phyloP scores from a whole-genome alignment of 495 filamentous ascomycete species.

The Hypoxylon cercidicola region DNA sequence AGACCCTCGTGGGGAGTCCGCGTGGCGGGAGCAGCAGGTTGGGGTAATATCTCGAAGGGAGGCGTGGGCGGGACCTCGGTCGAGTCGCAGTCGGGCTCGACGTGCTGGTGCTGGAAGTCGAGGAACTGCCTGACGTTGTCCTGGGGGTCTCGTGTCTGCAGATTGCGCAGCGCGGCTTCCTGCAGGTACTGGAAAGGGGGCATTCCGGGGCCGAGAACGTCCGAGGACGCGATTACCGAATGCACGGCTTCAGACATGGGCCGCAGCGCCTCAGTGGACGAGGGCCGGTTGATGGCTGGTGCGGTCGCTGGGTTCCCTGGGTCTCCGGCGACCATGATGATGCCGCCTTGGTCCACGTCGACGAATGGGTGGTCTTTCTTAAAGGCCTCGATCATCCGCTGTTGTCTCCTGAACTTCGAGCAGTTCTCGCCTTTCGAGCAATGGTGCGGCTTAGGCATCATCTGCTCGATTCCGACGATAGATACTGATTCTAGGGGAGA shows the following conservation, averaged over 20 bases:
- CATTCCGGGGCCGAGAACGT: slow-evolving; percentile 76
- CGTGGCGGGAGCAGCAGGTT: slow-evolving; percentile 10
- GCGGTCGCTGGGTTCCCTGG: slow-evolving; percentile 76
- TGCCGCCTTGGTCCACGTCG: slow-evolving; percentile 63
- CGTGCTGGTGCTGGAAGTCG: slow-evolving; percentile 77
- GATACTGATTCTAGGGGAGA: slow-evolving; percentile 84
- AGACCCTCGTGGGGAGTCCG: slow-evolving; percentile 61
- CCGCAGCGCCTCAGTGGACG: slow-evolving; percentile 57
- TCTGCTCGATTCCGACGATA: slow-evolving; percentile 90
- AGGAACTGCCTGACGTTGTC: slow-evolving; percentile 93
- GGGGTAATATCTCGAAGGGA: slow-evolving; percentile 62
- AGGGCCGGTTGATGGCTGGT: slow-evolving; percentile 52
- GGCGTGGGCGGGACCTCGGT: slow-evolving; percentile 66
- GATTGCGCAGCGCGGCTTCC: slow-evolving; percentile 71
- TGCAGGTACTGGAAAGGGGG: slow-evolving; percentile 74
- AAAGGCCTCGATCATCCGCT: slow-evolving; percentile 72
- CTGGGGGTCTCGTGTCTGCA: slow-evolving; percentile 80
- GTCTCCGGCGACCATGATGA: slow-evolving; percentile 73
- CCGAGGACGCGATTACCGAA: slow-evolving; percentile 90
- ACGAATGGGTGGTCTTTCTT: slow-evolving; percentile 74
- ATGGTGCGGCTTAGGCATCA: slow-evolving; percentile 82
- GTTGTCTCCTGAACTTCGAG: slow-evolving; percentile 78
- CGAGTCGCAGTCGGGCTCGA: slow-evolving; percentile 54
- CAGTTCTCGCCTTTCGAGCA: slow-evolving; percentile 94
- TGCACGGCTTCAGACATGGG: slow-evolving; percentile 73